Conservation (phyloP, 768 basidiomycete species). For the Saitozyma sp. region DNA sequence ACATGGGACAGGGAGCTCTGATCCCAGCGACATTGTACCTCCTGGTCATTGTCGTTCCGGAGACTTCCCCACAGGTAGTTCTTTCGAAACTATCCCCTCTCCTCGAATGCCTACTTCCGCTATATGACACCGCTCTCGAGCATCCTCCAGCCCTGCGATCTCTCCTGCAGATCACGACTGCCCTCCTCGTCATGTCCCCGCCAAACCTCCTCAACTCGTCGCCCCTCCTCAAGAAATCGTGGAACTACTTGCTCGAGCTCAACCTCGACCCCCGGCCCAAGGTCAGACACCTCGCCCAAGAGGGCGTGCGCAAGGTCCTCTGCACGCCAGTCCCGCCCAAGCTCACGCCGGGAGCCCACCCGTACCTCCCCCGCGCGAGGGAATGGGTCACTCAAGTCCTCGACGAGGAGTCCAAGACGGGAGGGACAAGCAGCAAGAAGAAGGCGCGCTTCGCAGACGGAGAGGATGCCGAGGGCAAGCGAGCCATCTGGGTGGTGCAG, state of each 20-base stretch:
- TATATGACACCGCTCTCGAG: slow-evolving; percentile 77
- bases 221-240: slow-evolving; percentile 68
- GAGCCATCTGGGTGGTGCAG: slow-evolving; percentile 62
- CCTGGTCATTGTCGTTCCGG: slow-evolving; percentile 71
- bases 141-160: slow-evolving; percentile 66
- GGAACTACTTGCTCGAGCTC: slow-evolving; percentile 78
- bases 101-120: slow-evolving; percentile 70
- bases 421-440: slow-evolving; percentile 60
- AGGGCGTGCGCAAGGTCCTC: slow-evolving; percentile 76
- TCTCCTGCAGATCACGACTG: slow-evolving; percentile 73
- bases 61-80: slow-evolving; percentile 77
- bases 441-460: slow-evolving; percentile 59
- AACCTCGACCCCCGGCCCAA: slow-evolving; percentile 87
- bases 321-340: slow-evolving; percentile 74
- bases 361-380: slow-evolving; percentile 77
- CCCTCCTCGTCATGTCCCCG: slow-evolving; percentile 70
- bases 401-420: slow-evolving; percentile 61
- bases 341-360: slow-evolving; percentile 63
- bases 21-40: slow-evolving; percentile 84
- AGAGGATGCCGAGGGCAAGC: slow-evolving; percentile 64
- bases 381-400: slow-evolving; percentile 75
- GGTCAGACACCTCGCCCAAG: slow-evolving; percentile 85
- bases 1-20: slow-evolving; percentile 66
- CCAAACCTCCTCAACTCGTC: slow-evolving; percentile 65
- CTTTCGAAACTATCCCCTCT: slow-evolving; percentile 71